Evolutionary conservation across 306 rosid species (phyloP), one percentile per base, ranked within the genome.

Genomic region (Cercis canadensis): DNA sequence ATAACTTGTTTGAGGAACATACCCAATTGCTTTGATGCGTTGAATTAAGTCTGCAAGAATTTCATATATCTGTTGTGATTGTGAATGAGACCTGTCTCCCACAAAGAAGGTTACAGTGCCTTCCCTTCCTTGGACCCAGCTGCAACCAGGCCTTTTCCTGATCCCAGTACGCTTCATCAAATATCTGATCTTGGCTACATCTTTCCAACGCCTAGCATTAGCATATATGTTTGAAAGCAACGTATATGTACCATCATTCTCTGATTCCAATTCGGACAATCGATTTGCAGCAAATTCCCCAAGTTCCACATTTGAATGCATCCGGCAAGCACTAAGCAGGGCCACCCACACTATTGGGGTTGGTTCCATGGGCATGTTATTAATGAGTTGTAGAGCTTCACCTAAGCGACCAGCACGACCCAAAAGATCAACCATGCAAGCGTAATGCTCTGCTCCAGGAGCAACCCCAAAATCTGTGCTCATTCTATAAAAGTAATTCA

Each of bases 191-290:
- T 78, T 87, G 31, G 92, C 86, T 64, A 92, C 96, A 64, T 89
- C 96, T 81, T 92, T 92, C 94, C 96, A 87, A 37, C 90, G 92
- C 29, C 72, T 80, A 10, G 96, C 98, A 65, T 80, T 84, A 21
- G 98, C 96, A 59, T 89, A 92, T 75, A 89, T 83, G 82, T 89
- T 92, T n/a, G 98, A 92, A 50, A 89, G 88, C 74, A 89, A 79
- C 57, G 96, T 92, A 72, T 79, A 86, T 24, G 98, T 82, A n/a
- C 96, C 96, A 69, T 92, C 96, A 78, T 88, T 86, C 69, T 76
- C 87, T 0, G 84, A 79, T 8, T 83, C 87, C 75, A 74, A 70
- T 72, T 81, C 85, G 24, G 57, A 18, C 81, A 92, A 76, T 53
- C 45, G 67, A 12, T 73, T 80, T 43, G 89, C 87, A 34, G 96